Base-by-base conservation (phyloP, 116 monocot species). In the Trichopus zeylanicus region DNA sequence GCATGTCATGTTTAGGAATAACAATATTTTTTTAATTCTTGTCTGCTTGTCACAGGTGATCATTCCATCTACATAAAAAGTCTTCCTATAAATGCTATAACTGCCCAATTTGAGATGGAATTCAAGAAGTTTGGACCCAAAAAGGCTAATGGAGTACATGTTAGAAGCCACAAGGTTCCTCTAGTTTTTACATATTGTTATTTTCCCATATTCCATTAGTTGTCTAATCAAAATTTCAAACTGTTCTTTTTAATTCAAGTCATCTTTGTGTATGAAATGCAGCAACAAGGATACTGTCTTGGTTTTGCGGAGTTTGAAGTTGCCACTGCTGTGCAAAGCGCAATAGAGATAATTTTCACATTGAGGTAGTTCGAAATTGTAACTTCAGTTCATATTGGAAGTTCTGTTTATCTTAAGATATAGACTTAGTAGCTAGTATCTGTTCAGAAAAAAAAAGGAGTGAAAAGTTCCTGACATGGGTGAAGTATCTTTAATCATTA, bases 301-400 rank as follows among this genome's bases (percentile, higher is more conserved):
- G 95, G 95, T 53, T 97, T 97, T 73, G 84, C 90, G 16, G 87
- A 97, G 53, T 97, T 90, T 73, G 95, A 87, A 65, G 76, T 67
- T 29, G 77, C 84, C 39, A 72, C 56, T 57, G 78, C 95, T 46
- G 86, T 84, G 49, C 87, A 97, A 74, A 87, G 79, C 63, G 95
- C n/a, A n/a, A n/a, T n/a, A 69, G 76, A 76, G 91, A 91, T 97
- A 70, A 69, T 31, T n/a, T n/a, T n/a, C n/a, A n/a, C n/a, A n/a
- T n/a, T n/a, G n/a, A n/a, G n/a, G n/a, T n/a, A n/a, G n/a, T n/a
- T n/a, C n/a, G n/a, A n/a, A n/a, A n/a, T n/a, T n/a, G n/a, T n/a
- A n/a, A n/a, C n/a, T n/a, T n/a, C n/a, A n/a, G n/a, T n/a, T n/a
- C n/a, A n/a, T n/a, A n/a, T n/a, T n/a, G n/a, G n/a, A n/a, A n/a